Base-by-base conservation (phyloP, 2,329 filamentous ascomycete genomes). In the Claviceps quebecensis region DNA sequence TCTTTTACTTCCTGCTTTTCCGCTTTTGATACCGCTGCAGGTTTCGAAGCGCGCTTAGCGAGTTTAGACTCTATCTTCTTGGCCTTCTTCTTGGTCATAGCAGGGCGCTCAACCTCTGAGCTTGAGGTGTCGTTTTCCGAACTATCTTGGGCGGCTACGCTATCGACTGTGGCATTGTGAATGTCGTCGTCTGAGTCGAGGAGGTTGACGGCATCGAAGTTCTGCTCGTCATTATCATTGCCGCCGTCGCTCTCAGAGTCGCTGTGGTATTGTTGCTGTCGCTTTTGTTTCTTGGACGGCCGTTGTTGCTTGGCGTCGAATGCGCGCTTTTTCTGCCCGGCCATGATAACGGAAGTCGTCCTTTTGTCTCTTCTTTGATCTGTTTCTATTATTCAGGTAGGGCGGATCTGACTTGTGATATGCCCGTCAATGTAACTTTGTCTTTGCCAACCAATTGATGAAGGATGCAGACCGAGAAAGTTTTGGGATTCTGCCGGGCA, bases 161-260 rank as follows among this genome's bases (percentile, higher is more conserved):
- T 74, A 53, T 80, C 76, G 17, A 72, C 74, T 5, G 64, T 62
- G 43, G 72, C 72, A 56, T 78, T 74, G 58, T 77, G 71, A 49
- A 80, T 69, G 50, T 78, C 75, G 51, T 79, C 76, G 57, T 80
- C 76, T 5, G 75, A 78, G 60, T 78, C 76, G 48, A 78, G 67
- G 16, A 80, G 66, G 56, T 78, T 71, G 55, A 77, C 73, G 2
- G 75, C 70, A 34, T 71, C 64, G 60, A 77, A 77, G 49, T 69
- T 67, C 47, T 71, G 60, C 34, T 66, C 64, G 5, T 67, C 61
- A 8, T 43, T 43, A 3, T 68, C 67, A n/a, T 43, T 26, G 40
- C 66, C 63, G 45, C 49, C 54, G 40, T 66, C 64, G 51, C 52
- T 55, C 39, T 72, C 74, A n/a, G 72, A 74, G 53, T 73, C 72